Evolutionary conservation across 768 basidiomycete species (phyloP), one percentile per base, ranked within the genome.

Genomic region (Boletus patriciae): DNA sequence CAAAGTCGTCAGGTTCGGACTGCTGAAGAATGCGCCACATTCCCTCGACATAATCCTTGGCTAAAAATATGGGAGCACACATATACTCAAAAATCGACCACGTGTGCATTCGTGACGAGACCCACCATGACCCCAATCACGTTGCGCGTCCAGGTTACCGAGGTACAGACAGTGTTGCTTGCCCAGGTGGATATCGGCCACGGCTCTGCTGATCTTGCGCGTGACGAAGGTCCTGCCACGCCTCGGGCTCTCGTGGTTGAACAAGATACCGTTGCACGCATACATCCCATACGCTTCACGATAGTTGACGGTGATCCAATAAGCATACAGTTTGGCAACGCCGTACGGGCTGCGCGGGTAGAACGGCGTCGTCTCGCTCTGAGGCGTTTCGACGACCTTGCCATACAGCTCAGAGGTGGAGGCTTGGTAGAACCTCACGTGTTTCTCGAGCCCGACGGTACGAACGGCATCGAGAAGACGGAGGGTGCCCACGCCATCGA

Each of bases 21-120:
- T 96, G 93, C 73, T 98, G 95, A 44, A 98, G 85, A 85, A 98
- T 94, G 67, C 81, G 80, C 94, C 94, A 97, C 95, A 97, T 97
- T 40, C 95, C 95, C 74, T 98, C 95, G 11, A 97, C 89, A 70
- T 96, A 97, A 71, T 93, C 90, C 57, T 83, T 85, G 48, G 90
- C 90, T 91, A 57, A 21, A 29, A 37, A 49, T 18, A n/a, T 29
- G 41, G 18, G 29, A 19, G 40, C 21, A 27, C 43, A 27, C 43
- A 50, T 44, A 46, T 27, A 47, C 34, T 66, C 48, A 67, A 50
- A 45, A 16, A 49, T 19, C 29, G 11, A 15, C 38, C 31, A 13
- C 11, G 12, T 27, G 18, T 10, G 25, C n/a, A 15, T 34, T 9
- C 31, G 19, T 23, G 47, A 33, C 18, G 41, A 50, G 34, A 74